A percentile compares a stretch with the other conserved stretches of the same genome.
Evolutionary conservation across 2,329 filamentous ascomycete species (phyloP).

Genomic region (Penicillium italicum): DNA sequence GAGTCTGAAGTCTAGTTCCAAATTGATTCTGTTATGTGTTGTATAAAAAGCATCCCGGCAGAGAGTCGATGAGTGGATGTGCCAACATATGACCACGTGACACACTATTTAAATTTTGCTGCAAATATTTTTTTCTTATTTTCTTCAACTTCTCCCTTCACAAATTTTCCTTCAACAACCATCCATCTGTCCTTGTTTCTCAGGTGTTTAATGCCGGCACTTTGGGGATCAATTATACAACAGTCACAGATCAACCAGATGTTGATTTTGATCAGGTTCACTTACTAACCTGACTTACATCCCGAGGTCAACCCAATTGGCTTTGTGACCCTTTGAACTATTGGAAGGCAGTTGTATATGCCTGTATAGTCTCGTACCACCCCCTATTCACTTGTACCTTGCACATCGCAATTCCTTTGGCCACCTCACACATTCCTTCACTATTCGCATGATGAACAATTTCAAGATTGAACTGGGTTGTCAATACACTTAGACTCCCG

Average conservation of each 20-base stretch:
- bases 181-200: background rate
- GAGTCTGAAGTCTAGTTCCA: background rate
- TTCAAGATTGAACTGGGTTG: constrained; percentile 32
- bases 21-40: background rate
- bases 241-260: background rate
- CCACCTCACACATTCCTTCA: constrained; percentile 5
- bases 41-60: background rate
- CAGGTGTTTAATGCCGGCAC: background rate
- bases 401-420: background rate
- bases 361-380: background rate
- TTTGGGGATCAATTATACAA: background rate
- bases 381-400: too few relatives aligned
- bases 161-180: background rate
- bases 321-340: background rate
- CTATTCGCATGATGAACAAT: constrained; percentile 34
- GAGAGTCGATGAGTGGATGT: background rate
- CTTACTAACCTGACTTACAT: background rate
- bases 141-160: background rate
- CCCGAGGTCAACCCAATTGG: too few relatives aligned
- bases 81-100: constrained; percentile 1
- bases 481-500: constrained; percentile 27
- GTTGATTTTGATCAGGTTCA: background rate
- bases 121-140: background rate
- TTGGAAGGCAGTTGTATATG: background rate
- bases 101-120: background rate